Base-by-base conservation (phyloP, 345 rosid species). In the Carallia pectinifolia region DNA sequence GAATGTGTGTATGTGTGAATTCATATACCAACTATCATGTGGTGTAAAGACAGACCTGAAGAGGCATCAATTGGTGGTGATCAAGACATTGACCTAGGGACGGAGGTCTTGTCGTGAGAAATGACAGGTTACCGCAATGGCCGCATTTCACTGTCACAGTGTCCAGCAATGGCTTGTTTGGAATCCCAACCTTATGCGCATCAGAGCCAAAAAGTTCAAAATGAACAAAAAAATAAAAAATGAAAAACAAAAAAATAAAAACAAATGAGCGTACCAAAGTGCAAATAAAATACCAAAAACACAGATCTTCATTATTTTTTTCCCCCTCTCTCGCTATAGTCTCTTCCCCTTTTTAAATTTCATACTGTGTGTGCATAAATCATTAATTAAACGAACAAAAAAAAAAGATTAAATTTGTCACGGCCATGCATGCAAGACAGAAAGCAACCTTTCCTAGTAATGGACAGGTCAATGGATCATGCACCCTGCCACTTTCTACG, bases 101-200 rank as follows among this genome's bases (percentile, higher is more conserved):
- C 40, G 97, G 92, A 83, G 98, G 90, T 59, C 88, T 86, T 23
- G 96, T 85, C 87, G 90, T 85, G 66, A 95, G 98, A 74, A 90
- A 92, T 9, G 98, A 90, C 40, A 95, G 89, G 81, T 92, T 89
- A 70, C 97, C 86, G 76, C 97, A 92, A 72, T 95, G 99, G 1
- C 98, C 99, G 50, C 99, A 95, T 77, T 92, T 95, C 80, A 95
- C 99, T 4, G 98, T 92, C 79, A 90, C 96, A 5, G 98, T 92
- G 63, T 92, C 98, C 71, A 92, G 82, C 92, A 87, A 67, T 70
- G 91, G 74, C 81, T 90, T 92, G 91, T 87, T 70, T 74, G 99
- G 99, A 76, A 95, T 89, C 71, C 97, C 97, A 31, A 95, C 99
- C 99, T 94, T 3, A 30, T 10, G 6, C 60, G 3, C 15, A 56